phyloP scores from a whole-genome alignment of 1,139 yeast species.

The Saccharomyces hybrid region DNA sequence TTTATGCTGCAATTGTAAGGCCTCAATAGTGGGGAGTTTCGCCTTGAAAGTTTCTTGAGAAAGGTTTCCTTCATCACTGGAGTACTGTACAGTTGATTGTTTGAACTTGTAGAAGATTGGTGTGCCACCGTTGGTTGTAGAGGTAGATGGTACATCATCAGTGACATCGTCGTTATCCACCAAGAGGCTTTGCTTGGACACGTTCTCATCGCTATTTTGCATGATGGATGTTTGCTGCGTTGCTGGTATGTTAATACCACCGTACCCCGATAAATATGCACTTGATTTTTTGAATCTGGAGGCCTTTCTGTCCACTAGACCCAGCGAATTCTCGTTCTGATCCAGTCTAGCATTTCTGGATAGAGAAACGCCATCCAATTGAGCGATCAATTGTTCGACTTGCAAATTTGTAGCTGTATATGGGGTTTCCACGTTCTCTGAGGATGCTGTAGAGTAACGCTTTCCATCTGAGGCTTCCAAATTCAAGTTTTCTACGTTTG shows the following conservation, averaged over 20 bases:
- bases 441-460: background rate
- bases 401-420: slow-evolving; percentile 18
- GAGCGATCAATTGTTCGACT: slow-evolving; percentile 28
- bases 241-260: background rate
- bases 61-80: background rate
- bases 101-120: slow-evolving; percentile 19
- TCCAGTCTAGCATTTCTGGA: slow-evolving; percentile 19
- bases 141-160: background rate
- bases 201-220: background rate
- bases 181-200: background rate
- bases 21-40: background rate
- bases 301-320: background rate
- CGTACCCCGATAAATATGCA: slow-evolving; percentile 23
- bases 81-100: background rate
- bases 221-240: background rate
- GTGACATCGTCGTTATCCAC: slow-evolving; percentile 2
- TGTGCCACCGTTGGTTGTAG: slow-evolving; percentile 7
- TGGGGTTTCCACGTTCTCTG: background rate
- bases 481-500: background rate
- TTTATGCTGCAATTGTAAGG: background rate
- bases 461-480: background rate
- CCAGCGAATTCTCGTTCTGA: background rate
- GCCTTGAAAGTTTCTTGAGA: background rate
- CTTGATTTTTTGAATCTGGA: slow-evolving; percentile 21
- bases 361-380: slow-evolving; percentile 26